Percentiles rank a stretch among this genome's conserved stretches.
These are phyloP conservation scores for Circinella minor DNA, from an alignment of 371 early-diverging fungal species.

Conservation along the genomic window DNA sequence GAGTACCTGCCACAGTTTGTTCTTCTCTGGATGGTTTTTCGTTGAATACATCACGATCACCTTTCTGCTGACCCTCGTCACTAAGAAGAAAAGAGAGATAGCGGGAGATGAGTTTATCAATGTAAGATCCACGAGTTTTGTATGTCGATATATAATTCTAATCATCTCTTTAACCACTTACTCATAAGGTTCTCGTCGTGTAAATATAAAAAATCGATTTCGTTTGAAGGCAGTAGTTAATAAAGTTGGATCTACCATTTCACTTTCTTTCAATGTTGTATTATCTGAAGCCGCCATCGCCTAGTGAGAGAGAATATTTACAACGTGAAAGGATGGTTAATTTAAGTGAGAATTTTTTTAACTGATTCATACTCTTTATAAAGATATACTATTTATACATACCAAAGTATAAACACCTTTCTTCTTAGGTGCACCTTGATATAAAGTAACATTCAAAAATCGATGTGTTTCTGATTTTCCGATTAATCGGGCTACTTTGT, in stretches of 20 bases:
- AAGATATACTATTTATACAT: conserved; percentile 11
- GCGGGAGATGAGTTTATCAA: too few species aligned
- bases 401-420: conserved; percentile 78
- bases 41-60: conserved; percentile 94
- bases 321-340: too few species aligned
- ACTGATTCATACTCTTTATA: too few species aligned
- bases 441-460: conserved; percentile 87
- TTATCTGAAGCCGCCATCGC: conserved; percentile 93
- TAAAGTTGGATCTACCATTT: conserved; percentile 82
- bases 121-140: too few species aligned
- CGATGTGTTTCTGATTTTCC: conserved; percentile 92
- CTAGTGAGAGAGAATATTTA: conserved; percentile 26
- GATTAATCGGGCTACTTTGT: conserved; percentile 82
- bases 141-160: neutral
- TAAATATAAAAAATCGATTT: conserved; percentile 93
- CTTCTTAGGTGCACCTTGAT: conserved; percentile 87
- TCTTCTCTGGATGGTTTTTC: conserved; percentile 97
- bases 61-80: conserved; percentile 54
- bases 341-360: too few species aligned
- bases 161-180: conserved; percentile 26
- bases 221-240: conserved; percentile 90
- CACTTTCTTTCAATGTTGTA: conserved; percentile 73
- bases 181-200: conserved; percentile 85
- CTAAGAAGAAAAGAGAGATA: conserved; percentile 22
- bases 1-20: conserved; percentile 82